These are phyloP conservation scores for Aspergillus biplanus DNA, from an alignment of 495 filamentous ascomycete genomes.

Conservation along the genomic window DNA sequence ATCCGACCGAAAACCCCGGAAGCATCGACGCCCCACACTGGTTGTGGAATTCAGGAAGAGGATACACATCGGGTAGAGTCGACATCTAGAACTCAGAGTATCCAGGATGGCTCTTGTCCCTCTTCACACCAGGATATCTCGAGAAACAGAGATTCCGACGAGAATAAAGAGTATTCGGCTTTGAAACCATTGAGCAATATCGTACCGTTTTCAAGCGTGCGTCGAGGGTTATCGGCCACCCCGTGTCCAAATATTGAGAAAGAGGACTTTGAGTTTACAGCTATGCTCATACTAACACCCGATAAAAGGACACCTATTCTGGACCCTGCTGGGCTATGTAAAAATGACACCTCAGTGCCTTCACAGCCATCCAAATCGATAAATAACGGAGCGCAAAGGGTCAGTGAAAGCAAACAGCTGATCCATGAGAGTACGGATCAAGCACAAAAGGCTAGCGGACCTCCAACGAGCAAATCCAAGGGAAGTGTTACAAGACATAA, in stretches of 20 bases:
- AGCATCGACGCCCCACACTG: not conserved
- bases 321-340: not conserved
- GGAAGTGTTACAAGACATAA: slow-evolving; percentile 1
- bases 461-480: not conserved
- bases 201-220: slow-evolving; percentile 34
- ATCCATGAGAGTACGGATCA: no score
- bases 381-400: no score
- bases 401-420: no score
- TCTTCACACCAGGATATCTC: not conserved
- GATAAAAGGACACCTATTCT: slow-evolving; percentile 5
- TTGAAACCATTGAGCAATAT: slow-evolving; percentile 22
- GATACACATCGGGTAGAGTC: not conserved
- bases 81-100: not conserved
- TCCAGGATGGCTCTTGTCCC: not conserved
- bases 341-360: not conserved
- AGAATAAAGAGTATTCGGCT: slow-evolving; percentile 4
- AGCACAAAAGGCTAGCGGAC: not conserved
- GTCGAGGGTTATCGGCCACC: slow-evolving; percentile 20
- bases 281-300: slow-evolving; percentile 35
- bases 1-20: not conserved
- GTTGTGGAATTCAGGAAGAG: not conserved
- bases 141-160: not conserved
- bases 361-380: not conserved
- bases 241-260: slow-evolving; percentile 23
- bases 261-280: slow-evolving; percentile 34